phyloP scores from a whole-genome alignment of 257 asterid species.

The Ilex asprella region DNA sequence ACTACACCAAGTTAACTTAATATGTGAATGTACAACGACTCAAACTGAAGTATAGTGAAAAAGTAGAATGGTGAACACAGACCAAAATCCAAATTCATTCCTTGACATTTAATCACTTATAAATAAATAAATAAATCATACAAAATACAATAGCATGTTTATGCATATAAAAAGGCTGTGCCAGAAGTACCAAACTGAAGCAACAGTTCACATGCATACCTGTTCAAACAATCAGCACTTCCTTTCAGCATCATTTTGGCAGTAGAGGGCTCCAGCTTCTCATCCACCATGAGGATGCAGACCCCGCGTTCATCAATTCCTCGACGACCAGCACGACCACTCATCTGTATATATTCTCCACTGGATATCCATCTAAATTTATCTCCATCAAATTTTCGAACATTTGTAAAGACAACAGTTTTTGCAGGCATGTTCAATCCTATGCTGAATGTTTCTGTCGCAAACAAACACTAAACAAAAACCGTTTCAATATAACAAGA shows the following conservation, averaged over 20 bases:
- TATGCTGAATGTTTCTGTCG: constrained; percentile 98
- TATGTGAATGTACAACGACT: no score
- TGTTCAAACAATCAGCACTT: constrained; percentile 89
- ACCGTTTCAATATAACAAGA: constrained; percentile 14
- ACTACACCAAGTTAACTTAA: no score
- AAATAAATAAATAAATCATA: no score
- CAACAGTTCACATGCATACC: constrained; percentile 33
- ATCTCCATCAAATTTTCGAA: constrained; percentile 94
- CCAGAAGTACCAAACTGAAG: not conserved
- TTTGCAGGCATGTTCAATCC: constrained; percentile 99
- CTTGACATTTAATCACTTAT: no score
- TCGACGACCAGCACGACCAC: constrained; percentile 99
- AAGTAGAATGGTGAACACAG: no score
- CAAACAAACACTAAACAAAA: constrained; percentile 78
- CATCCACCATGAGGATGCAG: constrained; percentile 99
- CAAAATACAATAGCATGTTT: not conserved
- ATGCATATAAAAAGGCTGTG: not conserved
- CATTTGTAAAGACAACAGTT: constrained; percentile 96
- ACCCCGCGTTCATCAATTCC: constrained; percentile 99
- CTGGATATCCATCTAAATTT: constrained; percentile 95
- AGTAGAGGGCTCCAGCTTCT: constrained; percentile 89
- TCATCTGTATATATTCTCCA: constrained; percentile 99
- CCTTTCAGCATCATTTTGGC: constrained; percentile 91
- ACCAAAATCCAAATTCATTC: no score
- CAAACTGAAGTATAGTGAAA: no score